phyloP scores from a whole-genome alignment of 2,329 filamentous ascomycete species.

The Pseudogymnoascus sp. region DNA sequence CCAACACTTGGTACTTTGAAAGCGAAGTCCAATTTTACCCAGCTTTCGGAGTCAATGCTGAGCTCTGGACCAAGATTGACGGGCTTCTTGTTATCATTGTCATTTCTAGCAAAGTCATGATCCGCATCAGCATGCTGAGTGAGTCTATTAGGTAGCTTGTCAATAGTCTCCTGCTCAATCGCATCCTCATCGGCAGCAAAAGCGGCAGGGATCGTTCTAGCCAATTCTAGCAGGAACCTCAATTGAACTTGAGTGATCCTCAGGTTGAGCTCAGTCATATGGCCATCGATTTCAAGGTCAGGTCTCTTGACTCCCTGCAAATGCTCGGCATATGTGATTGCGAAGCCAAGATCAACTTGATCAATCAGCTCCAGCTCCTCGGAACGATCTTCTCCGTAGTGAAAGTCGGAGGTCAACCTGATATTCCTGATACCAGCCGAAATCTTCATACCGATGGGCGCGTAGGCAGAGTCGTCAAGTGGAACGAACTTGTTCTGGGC shows the following conservation, averaged over 20 bases:
- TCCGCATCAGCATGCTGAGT: neutral
- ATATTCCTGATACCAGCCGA: slow-evolving; percentile 89
- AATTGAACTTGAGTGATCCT: slow-evolving; percentile 84
- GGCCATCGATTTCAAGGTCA: slow-evolving; percentile 84
- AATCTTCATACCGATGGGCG: slow-evolving; percentile 78
- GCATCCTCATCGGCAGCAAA: slow-evolving; percentile 69
- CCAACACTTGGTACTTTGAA: slow-evolving; percentile 86
- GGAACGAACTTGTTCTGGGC: slow-evolving; percentile 88
- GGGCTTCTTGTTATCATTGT: slow-evolving; percentile 33
- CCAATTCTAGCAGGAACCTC: slow-evolving; percentile 80
- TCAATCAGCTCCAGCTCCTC: slow-evolving; percentile 97
- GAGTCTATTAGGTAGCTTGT: slow-evolving; percentile 56
- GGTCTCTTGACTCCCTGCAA: slow-evolving; percentile 67
- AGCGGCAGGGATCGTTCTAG: slow-evolving; percentile 76
- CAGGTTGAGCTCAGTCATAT: slow-evolving; percentile 88
- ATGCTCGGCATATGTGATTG: slow-evolving; percentile 86
- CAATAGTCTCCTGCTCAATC: slow-evolving; percentile 63
- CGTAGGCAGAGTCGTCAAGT: slow-evolving; percentile 65
- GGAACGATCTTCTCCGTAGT: slow-evolving; percentile 61
- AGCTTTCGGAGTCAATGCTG: slow-evolving; percentile 58
- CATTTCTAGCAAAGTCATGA: neutral
- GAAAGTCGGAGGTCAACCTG: slow-evolving; percentile 78
- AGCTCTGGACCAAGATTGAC: slow-evolving; percentile 63
- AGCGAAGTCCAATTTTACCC: slow-evolving; percentile 88
- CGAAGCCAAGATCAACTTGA: slow-evolving; percentile 89